A percentile compares a stretch with the other conserved stretches of the same genome.
These are phyloP conservation scores for Suaeda aralocaspica DNA, from an alignment of 148 eudicot genomes.

Conservation along the genomic window DNA sequence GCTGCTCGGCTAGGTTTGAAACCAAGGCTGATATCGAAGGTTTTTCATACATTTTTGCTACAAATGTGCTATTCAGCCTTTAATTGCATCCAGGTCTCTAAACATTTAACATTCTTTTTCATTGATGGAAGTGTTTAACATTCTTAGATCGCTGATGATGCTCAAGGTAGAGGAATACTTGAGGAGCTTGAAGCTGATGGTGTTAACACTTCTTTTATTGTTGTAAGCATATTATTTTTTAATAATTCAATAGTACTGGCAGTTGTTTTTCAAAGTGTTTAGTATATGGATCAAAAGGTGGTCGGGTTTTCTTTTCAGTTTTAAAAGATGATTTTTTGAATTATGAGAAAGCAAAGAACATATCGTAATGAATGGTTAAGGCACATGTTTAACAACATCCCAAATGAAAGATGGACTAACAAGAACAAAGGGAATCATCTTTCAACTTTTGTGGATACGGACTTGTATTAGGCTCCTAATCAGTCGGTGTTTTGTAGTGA, in stretches of 20 bases:
- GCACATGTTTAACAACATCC: background rate
- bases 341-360: background rate
- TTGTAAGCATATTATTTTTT: conserved; percentile 41
- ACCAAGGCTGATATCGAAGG: conserved; percentile 74
- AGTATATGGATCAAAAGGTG: too few relatives aligned
- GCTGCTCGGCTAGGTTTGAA: conserved; percentile 65
- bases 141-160: conserved; percentile 79
- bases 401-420: background rate
- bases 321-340: background rate
- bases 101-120: conserved; percentile 9
- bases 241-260: background rate
- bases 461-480: background rate
- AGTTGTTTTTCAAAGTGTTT: background rate
- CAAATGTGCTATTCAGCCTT: background rate
- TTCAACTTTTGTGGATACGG: background rate
- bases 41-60: conserved; percentile 21
- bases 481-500: too few relatives aligned
- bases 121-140: too few relatives aligned
- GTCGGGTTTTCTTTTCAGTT: too few relatives aligned
- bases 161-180: conserved; percentile 80
- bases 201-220: conserved; percentile 76
- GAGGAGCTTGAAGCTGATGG: conserved; percentile 87
- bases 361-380: background rate
- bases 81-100: background rate
- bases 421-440: background rate